Evolutionary conservation across 164 flowering plant genomes (phyloP).

Genomic region (Platanus orientalis): DNA sequence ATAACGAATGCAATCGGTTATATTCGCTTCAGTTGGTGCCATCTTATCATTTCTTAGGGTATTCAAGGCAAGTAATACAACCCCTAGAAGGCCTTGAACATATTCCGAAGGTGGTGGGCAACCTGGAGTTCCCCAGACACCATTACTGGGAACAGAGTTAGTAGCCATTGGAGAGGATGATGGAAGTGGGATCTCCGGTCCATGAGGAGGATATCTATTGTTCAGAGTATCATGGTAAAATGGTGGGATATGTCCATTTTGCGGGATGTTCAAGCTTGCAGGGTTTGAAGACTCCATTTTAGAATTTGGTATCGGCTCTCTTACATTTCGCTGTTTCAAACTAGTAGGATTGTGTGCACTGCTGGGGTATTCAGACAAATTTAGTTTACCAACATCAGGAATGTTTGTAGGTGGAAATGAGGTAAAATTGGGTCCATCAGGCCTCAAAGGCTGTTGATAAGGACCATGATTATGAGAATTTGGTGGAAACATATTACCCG

Average conservation of each 20-base stretch:
- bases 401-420: conserved; percentile 28
- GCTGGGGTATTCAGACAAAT: conserved; percentile 33
- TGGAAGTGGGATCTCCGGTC: conserved; percentile 30
- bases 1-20: conserved; percentile 64
- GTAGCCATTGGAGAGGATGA: conserved; percentile 27
- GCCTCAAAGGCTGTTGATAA: conserved; percentile 32
- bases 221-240: conserved; percentile 20
- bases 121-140: conserved; percentile 43
- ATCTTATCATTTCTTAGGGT: conserved; percentile 67
- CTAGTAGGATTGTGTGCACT: conserved; percentile 20
- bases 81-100: conserved; percentile 52
- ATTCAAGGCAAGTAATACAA: conserved; percentile 63
- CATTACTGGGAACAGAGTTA: conserved; percentile 20
- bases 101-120: conserved; percentile 41
- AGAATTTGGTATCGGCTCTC: conserved; percentile 23
- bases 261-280: conserved; percentile 22
- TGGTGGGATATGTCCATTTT: conserved; percentile 25
- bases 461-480: conserved; percentile 27
- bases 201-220: conserved; percentile 24
- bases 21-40: conserved; percentile 72
- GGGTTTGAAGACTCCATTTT: conserved; percentile 19
- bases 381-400: conserved; percentile 52
- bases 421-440: conserved; percentile 32
- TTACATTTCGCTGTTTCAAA: conserved; percentile 32
- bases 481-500: conserved; percentile 31